Conservation (phyloP, 306 rosid genomes). For the Corylus avellana region DNA sequence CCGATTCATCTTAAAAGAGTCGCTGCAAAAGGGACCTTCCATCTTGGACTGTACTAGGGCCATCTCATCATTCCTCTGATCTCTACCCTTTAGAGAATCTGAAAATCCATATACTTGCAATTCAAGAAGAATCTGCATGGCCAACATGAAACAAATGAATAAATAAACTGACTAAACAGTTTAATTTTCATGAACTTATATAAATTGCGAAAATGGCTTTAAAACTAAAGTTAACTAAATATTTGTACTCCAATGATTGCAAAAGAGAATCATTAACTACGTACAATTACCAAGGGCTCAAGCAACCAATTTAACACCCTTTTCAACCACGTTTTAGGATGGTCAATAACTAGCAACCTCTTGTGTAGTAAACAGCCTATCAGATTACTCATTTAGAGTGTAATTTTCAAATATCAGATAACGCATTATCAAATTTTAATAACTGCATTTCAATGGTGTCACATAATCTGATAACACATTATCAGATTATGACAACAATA, state of each 20-base stretch:
- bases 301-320: no score
- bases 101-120: slow-evolving; percentile 72
- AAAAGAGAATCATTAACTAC: background rate
- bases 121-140: slow-evolving; percentile 69
- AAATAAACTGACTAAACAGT: slow-evolving; percentile 23
- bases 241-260: background rate
- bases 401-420: no score
- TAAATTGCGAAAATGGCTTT: slow-evolving; percentile 18
- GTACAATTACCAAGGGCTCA: background rate
- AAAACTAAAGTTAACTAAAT: background rate
- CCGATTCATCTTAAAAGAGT: slow-evolving; percentile 50
- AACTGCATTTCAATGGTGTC: no score
- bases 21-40: slow-evolving; percentile 40
- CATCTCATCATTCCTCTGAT: slow-evolving; percentile 41
- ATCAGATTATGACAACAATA: no score
- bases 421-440: no score
- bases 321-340: no score
- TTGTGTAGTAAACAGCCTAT: no score
- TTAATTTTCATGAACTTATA: slow-evolving; percentile 8
- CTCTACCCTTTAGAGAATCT: slow-evolving; percentile 35
- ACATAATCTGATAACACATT: no score
- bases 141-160: slow-evolving; percentile 17
- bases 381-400: no score
- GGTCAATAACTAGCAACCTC: no score
- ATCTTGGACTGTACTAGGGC: slow-evolving; percentile 37